Evolutionary conservation across 257 asterid genomes (phyloP), one percentile per base, ranked within the genome.

Genomic region (Pogostemon cablin): DNA sequence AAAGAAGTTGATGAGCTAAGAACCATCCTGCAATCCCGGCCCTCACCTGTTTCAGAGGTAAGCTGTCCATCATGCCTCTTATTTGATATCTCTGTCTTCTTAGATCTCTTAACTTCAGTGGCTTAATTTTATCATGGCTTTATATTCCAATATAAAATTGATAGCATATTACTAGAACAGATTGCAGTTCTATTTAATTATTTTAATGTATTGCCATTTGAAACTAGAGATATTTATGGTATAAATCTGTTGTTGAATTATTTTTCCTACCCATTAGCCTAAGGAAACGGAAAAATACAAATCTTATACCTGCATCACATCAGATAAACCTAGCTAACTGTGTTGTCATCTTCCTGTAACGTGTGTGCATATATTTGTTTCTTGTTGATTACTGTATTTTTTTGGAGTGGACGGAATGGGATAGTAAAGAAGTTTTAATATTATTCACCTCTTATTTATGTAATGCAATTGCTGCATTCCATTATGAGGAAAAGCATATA

Each of bases 21-120:
- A 81, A 75, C 72, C 57, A 75, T 80, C 68, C 77, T 85, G 67
- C 88, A 85, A 79, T 80, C 86, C 57, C 88, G 82, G 72, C 81
- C 79, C 68, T 82, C 89, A 73, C 82, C 84, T 69, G 85, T 91
- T 72, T 68, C 74, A 56, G 96, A 90, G 96, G 98, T 83, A 88
- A 86, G 97, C 68, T 40, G 37, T 57, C 47, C 73, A 50, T 52
- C 52, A 50, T 68, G 50, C 78, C 47, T 25, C 32, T 67, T 46
- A 47, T 57, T 75, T 67, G 34, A 15, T 68, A 71, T 9, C 55
- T 65, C 62, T 57, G 49, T 43, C 73, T 73, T 69, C 37, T 62
- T 73, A 67, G 67, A 46, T 69, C 32, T 76, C 75, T 70, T 46
- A 62, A 65, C 9, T 10, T 65, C 15, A 9, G 52, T 20, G 15